These are phyloP conservation scores for Microbotryomycetes sp. DNA, from an alignment of 1,284 basidiomycete species.

Conservation along the genomic window DNA sequence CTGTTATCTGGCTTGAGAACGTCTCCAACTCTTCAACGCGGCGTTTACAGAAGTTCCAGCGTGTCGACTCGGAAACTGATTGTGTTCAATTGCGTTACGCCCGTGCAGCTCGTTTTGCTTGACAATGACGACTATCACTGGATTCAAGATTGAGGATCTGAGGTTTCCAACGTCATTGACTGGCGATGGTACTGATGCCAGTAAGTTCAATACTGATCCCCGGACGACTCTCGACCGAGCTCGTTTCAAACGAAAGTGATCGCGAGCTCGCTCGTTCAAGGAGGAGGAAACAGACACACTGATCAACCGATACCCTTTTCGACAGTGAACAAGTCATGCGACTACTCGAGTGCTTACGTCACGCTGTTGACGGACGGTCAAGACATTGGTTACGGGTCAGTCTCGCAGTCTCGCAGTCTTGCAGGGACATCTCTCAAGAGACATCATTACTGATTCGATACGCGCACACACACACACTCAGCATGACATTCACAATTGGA, in stretches of 20 bases:
- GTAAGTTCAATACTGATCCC: constrained; percentile 41
- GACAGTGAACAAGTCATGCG: constrained; percentile 80
- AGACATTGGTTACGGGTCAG: constrained; percentile 8
- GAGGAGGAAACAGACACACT: too few relatives aligned
- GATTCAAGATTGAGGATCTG: constrained; percentile 31
- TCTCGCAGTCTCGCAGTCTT: not conserved
- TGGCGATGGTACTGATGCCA: constrained; percentile 83
- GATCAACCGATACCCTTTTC: not conserved
- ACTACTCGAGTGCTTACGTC: constrained; percentile 90
- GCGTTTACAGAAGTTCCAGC: too few relatives aligned
- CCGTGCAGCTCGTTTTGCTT: too few relatives aligned
- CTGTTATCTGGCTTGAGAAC: too few relatives aligned
- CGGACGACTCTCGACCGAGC: not conserved
- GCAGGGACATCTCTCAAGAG: too few relatives aligned
- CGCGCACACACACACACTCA: constrained; percentile 78
- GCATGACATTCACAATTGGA: constrained; percentile 97
- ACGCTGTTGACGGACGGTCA: constrained; percentile 60
- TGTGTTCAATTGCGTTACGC: too few relatives aligned
- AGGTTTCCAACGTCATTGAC: constrained; percentile 43
- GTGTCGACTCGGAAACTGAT: too few relatives aligned
- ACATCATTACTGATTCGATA: too few relatives aligned
- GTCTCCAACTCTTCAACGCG: too few relatives aligned
- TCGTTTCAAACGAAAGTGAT: too few relatives aligned
- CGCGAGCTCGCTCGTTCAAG: too few relatives aligned
- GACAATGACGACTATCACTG: constrained; percentile 23